phyloP scores from a whole-genome alignment of 148 eudicot species.

The Camellia lanceoleosa region DNA sequence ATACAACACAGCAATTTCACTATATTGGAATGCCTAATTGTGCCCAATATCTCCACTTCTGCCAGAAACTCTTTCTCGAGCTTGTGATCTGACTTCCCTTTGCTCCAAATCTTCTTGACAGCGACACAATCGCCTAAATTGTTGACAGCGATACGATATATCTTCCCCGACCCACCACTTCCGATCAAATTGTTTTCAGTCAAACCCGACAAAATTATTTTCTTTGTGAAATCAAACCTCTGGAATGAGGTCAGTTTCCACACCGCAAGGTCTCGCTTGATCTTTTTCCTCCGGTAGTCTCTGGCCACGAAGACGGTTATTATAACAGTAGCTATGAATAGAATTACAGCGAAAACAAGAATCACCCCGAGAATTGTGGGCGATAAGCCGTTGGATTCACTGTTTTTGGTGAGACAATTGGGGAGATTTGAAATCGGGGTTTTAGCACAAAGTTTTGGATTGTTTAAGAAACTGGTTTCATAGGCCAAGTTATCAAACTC shows the following conservation, averaged over 20 bases:
- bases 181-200: constrained; percentile 13
- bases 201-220: not conserved
- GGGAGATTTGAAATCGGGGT: not conserved
- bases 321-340: not conserved
- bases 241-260: constrained; percentile 14
- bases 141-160: not conserved
- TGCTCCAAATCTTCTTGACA: constrained; percentile 6
- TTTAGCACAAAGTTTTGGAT: not conserved
- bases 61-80: constrained; percentile 7
- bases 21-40: constrained; percentile 11
- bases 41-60: constrained; percentile 14
- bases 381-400: not conserved
- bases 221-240: constrained; percentile 1
- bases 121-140: not conserved
- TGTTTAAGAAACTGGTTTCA: not conserved
- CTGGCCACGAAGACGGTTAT: not conserved
- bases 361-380: not conserved
- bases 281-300: not conserved
- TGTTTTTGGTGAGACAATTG: not conserved
- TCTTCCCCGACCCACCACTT: constrained; percentile 8
- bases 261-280: not conserved
- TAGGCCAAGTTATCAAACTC: not conserved
- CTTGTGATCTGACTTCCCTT: not conserved
- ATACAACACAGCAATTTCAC: constrained; percentile 15
- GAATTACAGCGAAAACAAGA: not conserved